A percentile compares a stretch with the other conserved stretches of the same genome.
phyloP scores from a whole-genome alignment of 345 rosid genomes.

The Arabidopsis arenosa region DNA sequence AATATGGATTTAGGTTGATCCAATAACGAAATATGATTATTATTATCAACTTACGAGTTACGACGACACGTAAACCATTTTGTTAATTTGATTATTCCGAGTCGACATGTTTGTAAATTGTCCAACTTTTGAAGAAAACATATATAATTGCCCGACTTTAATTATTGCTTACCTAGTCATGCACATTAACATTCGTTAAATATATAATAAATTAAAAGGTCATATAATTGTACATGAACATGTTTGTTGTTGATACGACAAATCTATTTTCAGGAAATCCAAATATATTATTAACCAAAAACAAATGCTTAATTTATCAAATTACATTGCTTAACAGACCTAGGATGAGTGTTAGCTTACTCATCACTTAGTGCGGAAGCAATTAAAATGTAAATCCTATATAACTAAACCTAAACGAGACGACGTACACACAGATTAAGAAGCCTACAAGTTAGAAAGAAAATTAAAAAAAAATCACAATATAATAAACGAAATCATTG shows the following conservation, averaged over 20 bases:
- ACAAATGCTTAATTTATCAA: neutral
- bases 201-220: constrained; percentile 12
- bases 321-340: neutral
- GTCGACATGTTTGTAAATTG: constrained; percentile 15
- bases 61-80: constrained; percentile 12
- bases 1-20: no score
- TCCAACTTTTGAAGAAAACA: constrained; percentile 5
- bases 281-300: constrained; percentile 10
- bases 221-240: constrained; percentile 35
- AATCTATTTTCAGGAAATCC: constrained; percentile 18
- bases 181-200: constrained; percentile 35
- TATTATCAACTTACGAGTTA: neutral
- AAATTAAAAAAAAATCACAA: no score
- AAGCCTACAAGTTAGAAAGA: no score
- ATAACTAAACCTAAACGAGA: neutral
- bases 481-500: no score
- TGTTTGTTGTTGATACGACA: constrained; percentile 38
- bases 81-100: constrained; percentile 11
- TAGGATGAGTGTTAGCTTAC: neutral
- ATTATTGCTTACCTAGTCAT: constrained; percentile 43
- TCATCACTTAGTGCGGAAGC: neutral
- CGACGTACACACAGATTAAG: neutral
- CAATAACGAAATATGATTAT: no score
- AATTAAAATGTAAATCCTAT: neutral
- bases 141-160: constrained; percentile 17